Base-by-base conservation (phyloP, 352 stramenopile species). In the Phytophthora sansomeana region DNA sequence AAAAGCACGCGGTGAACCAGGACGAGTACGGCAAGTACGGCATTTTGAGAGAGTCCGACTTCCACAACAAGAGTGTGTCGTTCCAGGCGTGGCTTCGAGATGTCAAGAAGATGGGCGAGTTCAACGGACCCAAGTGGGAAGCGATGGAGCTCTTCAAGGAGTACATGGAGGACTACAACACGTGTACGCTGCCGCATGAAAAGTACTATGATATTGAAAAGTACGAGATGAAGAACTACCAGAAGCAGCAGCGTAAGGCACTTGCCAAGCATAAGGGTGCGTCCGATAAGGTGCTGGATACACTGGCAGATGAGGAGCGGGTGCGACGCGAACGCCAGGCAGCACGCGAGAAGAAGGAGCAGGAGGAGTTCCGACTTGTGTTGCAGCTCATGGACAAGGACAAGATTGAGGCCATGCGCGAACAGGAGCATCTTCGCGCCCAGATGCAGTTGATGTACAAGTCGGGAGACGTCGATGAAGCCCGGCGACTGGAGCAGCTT, bases 91-190 rank as follows among this genome's bases (percentile, higher is more conserved):
- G 97, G 91, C 81, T 98, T 48, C 82, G 83, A 4, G 90, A 98
- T 56, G 77, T 98, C 33, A 98, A 99, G 75, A 90, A 96, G 68
- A 91, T 96, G 44, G 64, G 69, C 21, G 85, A 94, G 52, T 93
- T 96, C 26, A 93, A 93, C 43, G 88, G 88, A 17, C 84, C 89
- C 60, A 95, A 96, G 68, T 92, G 83, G 76, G 84, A 97, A 48
- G 83, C 86, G 19, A 95, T 95, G 85, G 86, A 98, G 72, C 76
- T 95, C 47, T 98, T 98, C 63, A 86, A 89, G 30, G 85, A 93
- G 74, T 98, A 98, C 83, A 96, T 97, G 71, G 97, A 99, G 78
- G 97, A 99, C 83, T 99, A 96, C 88, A 99, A 99, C 77, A 99
- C 97, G 30, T 96, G 92, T 35, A 99, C 97, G 10, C 67, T 99